Conservation (phyloP, 2,329 filamentous ascomycete species). For the Arthroderma uncinatum region DNA sequence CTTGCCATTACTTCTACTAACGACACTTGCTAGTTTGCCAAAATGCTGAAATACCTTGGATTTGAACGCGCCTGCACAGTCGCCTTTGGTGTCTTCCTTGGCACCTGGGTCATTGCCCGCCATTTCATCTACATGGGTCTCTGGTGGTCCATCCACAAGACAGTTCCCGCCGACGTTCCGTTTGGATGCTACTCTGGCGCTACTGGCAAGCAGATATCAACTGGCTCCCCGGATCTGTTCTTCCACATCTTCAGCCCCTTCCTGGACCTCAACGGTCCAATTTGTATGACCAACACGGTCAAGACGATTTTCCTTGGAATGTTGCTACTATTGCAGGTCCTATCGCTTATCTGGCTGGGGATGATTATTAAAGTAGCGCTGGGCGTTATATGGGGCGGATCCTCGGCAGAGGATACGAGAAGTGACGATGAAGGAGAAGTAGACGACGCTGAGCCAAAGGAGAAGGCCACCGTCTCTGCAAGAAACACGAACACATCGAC, state of each 20-base stretch:
- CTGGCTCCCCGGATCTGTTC: constrained; percentile 35
- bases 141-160: constrained; percentile 68
- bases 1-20: background rate
- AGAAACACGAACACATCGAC: background rate
- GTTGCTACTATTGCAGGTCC: constrained; percentile 64
- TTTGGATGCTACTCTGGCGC: constrained; percentile 59
- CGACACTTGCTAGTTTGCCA: constrained; percentile 56
- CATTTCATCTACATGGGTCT: constrained; percentile 70
- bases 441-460: constrained; percentile 16
- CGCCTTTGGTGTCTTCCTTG: constrained; percentile 74
- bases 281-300: constrained; percentile 70
- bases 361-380: constrained; percentile 79
- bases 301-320: constrained; percentile 66
- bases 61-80: constrained; percentile 66
- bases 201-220: constrained; percentile 17
- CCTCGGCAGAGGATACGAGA: constrained; percentile 69
- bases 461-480: background rate
- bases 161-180: constrained; percentile 51
- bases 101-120: constrained; percentile 71
- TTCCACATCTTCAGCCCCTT: constrained; percentile 64
- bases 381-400: constrained; percentile 60
- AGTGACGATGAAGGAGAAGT: constrained; percentile 69
- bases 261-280: constrained; percentile 54
- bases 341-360: constrained; percentile 78
- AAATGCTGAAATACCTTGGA: constrained; percentile 83